These are phyloP conservation scores for Xylaria sp. DNA, from an alignment of 2,329 filamentous ascomycete species.

Conservation along the genomic window DNA sequence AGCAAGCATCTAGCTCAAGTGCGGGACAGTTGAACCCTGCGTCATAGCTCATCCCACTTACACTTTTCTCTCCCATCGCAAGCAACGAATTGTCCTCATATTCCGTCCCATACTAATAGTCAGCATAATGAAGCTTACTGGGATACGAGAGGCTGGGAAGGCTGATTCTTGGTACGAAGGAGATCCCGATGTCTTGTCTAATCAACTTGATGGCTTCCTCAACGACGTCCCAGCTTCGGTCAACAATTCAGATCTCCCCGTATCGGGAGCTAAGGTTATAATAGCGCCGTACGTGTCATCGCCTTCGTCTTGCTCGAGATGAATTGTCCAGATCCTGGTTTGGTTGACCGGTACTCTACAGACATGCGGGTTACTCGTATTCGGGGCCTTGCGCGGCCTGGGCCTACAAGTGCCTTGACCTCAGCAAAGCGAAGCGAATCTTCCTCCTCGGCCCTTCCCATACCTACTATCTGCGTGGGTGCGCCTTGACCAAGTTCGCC, in stretches of 20 bases:
- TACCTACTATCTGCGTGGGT: slow-evolving; percentile 80
- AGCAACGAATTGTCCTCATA: neutral
- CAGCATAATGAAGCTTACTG: slow-evolving; percentile 46
- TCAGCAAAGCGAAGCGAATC: slow-evolving; percentile 83
- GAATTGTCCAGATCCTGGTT: slow-evolving; percentile 20
- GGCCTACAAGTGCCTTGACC: slow-evolving; percentile 90
- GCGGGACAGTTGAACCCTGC: slow-evolving; percentile 32
- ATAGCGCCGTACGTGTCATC: slow-evolving; percentile 83
- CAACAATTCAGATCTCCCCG: slow-evolving; percentile 69
- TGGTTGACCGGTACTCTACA: slow-evolving; percentile 52
- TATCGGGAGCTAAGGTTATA: slow-evolving; percentile 80
- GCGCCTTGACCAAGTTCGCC: slow-evolving; percentile 78
- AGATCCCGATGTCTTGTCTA: slow-evolving; percentile 66
- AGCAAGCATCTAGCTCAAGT: slow-evolving; percentile 3
- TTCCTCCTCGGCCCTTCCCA: slow-evolving; percentile 96
- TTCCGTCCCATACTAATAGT: neutral
- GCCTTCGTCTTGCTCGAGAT: slow-evolving; percentile 25
- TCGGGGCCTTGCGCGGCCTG: slow-evolving; percentile 93
- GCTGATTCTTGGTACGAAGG: slow-evolving; percentile 89
- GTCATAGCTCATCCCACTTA: slow-evolving; percentile 2
- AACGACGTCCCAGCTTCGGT: slow-evolving; percentile 73
- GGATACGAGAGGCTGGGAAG: slow-evolving; percentile 70
- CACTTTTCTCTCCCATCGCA: neutral
- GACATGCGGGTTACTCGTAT: slow-evolving; percentile 93
- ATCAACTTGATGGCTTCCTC: slow-evolving; percentile 81